These are phyloP conservation scores for Cnidoscolus chayamansa DNA, from an alignment of 441 rosid species.

Conservation along the genomic window DNA sequence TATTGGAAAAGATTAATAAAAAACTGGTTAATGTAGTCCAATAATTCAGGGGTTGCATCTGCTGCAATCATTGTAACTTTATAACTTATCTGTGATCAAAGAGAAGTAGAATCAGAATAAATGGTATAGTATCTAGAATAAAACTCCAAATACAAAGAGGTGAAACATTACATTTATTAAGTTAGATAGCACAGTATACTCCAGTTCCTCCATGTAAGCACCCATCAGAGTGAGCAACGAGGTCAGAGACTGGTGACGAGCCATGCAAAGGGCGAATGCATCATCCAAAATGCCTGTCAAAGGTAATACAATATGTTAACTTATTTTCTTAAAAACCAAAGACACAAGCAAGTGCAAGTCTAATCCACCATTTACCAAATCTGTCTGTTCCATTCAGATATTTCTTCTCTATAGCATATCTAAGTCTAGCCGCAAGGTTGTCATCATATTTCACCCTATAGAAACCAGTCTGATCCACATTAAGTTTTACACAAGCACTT, in stretches of 20 bases:
- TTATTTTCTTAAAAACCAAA: slow-evolving; percentile 8
- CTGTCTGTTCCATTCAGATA: slow-evolving; percentile 65
- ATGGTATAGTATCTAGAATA: neutral
- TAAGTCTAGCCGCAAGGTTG: slow-evolving; percentile 65
- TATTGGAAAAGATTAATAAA: slow-evolving; percentile 56
- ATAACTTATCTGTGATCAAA: slow-evolving; percentile 54
- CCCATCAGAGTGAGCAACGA: slow-evolving; percentile 76
- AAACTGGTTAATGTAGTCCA: slow-evolving; percentile 50
- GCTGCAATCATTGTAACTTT: slow-evolving; percentile 70
- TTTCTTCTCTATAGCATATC: slow-evolving; percentile 66
- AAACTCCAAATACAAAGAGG: slow-evolving; percentile 11
- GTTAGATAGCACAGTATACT: slow-evolving; percentile 79
- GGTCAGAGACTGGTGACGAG: slow-evolving; percentile 72
- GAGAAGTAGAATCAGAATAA: slow-evolving; percentile 27
- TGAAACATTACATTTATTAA: slow-evolving; percentile 59
- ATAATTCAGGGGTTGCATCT: slow-evolving; percentile 63
- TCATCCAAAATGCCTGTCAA: slow-evolving; percentile 86
- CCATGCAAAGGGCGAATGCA: slow-evolving; percentile 88
- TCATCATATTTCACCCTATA: slow-evolving; percentile 89
- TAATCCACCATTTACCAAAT: slow-evolving; percentile 51
- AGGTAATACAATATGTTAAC: slow-evolving; percentile 25
- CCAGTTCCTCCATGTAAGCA: slow-evolving; percentile 74
- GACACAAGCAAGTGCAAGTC: slow-evolving; percentile 12
- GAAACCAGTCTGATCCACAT: slow-evolving; percentile 84
- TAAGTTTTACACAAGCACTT: slow-evolving; percentile 69